phyloP scores from a whole-genome alignment of 768 basidiomycete genomes.

The Phaeotremella skinneri region DNA sequence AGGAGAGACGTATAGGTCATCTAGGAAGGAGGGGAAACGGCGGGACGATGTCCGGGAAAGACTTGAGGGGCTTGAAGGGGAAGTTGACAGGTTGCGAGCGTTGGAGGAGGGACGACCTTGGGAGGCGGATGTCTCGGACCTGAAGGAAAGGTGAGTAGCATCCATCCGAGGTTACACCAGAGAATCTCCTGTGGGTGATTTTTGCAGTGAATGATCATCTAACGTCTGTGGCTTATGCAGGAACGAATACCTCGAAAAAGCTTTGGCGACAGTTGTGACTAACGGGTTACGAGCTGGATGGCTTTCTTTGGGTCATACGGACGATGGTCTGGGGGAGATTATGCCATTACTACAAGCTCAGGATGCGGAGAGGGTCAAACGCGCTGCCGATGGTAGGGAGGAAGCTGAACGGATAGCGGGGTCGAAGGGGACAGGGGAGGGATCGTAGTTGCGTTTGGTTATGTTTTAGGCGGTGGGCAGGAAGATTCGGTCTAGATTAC shows the following conservation, averaged over 20 bases:
- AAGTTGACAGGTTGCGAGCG: constrained; percentile 22
- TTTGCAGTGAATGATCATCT: neutral
- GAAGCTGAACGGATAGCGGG: neutral
- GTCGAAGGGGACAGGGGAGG: no score
- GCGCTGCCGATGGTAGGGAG: neutral
- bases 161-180: neutral
- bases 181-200: neutral
- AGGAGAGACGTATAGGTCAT: constrained; percentile 43
- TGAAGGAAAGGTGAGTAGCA: constrained; percentile 33
- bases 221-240: constrained; percentile 28
- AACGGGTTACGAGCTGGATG: constrained; percentile 41
- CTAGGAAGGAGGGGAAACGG: constrained; percentile 42
- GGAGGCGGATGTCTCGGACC: constrained; percentile 17
- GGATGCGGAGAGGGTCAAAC: neutral
- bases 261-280: constrained; percentile 37
- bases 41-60: constrained; percentile 42
- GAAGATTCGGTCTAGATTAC: no score
- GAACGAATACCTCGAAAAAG: constrained; percentile 32
- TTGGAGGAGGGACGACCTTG: constrained; percentile 19
- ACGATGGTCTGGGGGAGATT: constrained; percentile 9
- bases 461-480: no score
- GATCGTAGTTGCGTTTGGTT: no score
- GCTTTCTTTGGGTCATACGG: constrained; percentile 37
- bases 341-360: constrained; percentile 9
- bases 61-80: constrained; percentile 36